These are phyloP conservation scores for Calcarisporium arbuscula DNA, from an alignment of 2,329 filamentous ascomycete species.

Conservation along the genomic window DNA sequence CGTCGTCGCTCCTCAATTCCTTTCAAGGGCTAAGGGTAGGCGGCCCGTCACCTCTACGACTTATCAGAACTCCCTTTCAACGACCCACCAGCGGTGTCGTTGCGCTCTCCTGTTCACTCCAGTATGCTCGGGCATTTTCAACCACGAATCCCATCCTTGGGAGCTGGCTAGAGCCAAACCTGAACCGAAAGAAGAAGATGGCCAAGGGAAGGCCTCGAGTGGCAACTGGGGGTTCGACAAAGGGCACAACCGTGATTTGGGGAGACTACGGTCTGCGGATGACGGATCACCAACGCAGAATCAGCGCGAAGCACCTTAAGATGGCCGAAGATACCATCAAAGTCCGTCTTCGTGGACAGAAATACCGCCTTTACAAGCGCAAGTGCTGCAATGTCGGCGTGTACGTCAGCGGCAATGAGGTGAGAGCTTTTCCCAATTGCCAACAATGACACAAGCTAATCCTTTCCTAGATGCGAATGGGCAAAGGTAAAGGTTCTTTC, in stretches of 20 bases:
- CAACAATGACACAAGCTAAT: not conserved
- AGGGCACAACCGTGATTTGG: slow-evolving; percentile 94
- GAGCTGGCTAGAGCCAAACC: slow-evolving; percentile 77
- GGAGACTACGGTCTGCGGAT: slow-evolving; percentile 94
- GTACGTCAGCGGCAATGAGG: slow-evolving; percentile 90
- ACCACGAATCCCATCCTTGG: slow-evolving; percentile 54
- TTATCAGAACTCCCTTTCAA: slow-evolving; percentile 26
- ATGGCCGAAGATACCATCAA: slow-evolving; percentile 93
- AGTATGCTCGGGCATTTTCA: slow-evolving; percentile 62
- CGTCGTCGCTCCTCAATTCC: slow-evolving; percentile 43
- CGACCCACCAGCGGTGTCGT: slow-evolving; percentile 21
- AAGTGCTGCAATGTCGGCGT: slow-evolving; percentile 91
- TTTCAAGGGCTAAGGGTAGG: slow-evolving; percentile 44
- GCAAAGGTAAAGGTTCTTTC: slow-evolving; percentile 96
- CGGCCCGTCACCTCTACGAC: slow-evolving; percentile 31
- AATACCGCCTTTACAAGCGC: slow-evolving; percentile 87
- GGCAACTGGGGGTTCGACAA: slow-evolving; percentile 80
- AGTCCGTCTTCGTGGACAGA: slow-evolving; percentile 78
- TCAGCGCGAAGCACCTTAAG: slow-evolving; percentile 80
- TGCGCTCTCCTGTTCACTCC: slow-evolving; percentile 27
- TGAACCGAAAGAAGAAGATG: slow-evolving; percentile 74
- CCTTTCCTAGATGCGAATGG: slow-evolving; percentile 72
- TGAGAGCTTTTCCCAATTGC: slow-evolving; percentile 29
- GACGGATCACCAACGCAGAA: slow-evolving; percentile 85
- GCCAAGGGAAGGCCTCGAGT: slow-evolving; percentile 87